Evolutionary conservation across 2,329 filamentous ascomycete genomes (phyloP).

Genomic region (Didymosphaeria variabile): DNA sequence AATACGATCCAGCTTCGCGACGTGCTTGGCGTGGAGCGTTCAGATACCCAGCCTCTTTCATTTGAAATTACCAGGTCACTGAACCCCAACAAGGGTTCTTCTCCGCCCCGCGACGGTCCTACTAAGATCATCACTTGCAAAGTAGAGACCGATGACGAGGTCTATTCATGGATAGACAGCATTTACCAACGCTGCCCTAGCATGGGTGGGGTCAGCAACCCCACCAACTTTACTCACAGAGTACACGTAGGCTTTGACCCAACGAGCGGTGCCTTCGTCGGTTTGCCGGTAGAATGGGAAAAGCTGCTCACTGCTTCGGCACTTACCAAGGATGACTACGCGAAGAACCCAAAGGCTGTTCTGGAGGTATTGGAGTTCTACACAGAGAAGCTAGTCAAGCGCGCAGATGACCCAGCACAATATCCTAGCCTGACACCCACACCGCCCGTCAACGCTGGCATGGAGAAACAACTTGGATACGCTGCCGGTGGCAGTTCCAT

Average conservation of each 20-base stretch:
- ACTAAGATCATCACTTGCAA: conserved; percentile 88
- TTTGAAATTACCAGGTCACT: conserved; percentile 88
- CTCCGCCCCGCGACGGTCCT: conserved; percentile 80
- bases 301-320: conserved; percentile 94
- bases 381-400: conserved; percentile 78
- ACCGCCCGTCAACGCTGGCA: conserved; percentile 61
- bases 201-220: conserved; percentile 98
- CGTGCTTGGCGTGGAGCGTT: conserved; percentile 87
- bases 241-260: conserved; percentile 98
- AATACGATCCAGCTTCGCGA: conserved; percentile 86
- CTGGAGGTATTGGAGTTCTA: conserved; percentile 87
- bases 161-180: conserved; percentile 99
- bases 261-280: conserved; percentile 92
- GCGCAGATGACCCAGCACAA: conserved; percentile 73
- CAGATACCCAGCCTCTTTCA: conserved; percentile 89
- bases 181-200: conserved; percentile 96
- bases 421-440: conserved; percentile 75
- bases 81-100: conserved; percentile 64
- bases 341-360: conserved; percentile 80
- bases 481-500: conserved; percentile 54
- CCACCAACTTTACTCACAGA: conserved; percentile 96
- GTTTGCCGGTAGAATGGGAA: conserved; percentile 95
- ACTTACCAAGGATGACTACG: conserved; percentile 98
- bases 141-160: conserved; percentile 93
- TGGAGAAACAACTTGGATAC: conserved; percentile 61